phyloP scores from a whole-genome alignment of 1,284 basidiomycete genomes.

The Puccinia brachypodii region DNA sequence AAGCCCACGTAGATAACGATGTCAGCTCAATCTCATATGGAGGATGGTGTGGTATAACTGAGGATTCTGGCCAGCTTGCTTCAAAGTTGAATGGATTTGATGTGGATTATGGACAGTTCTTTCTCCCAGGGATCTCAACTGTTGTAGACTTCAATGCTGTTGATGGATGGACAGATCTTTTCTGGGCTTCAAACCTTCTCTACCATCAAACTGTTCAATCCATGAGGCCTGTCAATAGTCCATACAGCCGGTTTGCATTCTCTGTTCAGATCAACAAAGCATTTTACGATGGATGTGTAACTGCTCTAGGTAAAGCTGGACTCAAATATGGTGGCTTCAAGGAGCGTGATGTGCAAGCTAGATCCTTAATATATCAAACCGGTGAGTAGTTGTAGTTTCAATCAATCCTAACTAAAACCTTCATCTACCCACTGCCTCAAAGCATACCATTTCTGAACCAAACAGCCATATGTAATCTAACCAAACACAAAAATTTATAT shows the following conservation, averaged over 20 bases:
- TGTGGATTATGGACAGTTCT: background rate
- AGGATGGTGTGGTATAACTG: background rate
- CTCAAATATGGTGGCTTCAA: background rate
- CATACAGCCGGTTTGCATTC: background rate
- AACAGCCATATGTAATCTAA: too few species aligned
- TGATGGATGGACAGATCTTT: background rate
- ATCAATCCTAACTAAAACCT: too few species aligned
- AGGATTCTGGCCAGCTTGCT: background rate
- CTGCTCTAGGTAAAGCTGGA: background rate
- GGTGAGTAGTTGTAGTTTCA: too few species aligned
- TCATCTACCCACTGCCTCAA: too few species aligned
- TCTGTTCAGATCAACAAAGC: background rate
- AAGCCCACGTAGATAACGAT: background rate
- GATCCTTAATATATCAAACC: background rate
- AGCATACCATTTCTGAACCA: too few species aligned
- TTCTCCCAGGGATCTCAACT: conserved; percentile 9
- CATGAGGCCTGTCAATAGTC: background rate
- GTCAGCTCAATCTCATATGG: background rate
- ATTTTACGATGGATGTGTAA: background rate
- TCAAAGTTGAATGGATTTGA: background rate
- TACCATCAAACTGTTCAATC: conserved; percentile 7
- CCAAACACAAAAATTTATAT: too few species aligned
- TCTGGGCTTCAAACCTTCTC: background rate
- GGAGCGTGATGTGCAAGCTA: background rate
- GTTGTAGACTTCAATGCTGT: background rate